Conservation (phyloP, 2,329 filamentous ascomycete species). For the Phoma herbarum region DNA sequence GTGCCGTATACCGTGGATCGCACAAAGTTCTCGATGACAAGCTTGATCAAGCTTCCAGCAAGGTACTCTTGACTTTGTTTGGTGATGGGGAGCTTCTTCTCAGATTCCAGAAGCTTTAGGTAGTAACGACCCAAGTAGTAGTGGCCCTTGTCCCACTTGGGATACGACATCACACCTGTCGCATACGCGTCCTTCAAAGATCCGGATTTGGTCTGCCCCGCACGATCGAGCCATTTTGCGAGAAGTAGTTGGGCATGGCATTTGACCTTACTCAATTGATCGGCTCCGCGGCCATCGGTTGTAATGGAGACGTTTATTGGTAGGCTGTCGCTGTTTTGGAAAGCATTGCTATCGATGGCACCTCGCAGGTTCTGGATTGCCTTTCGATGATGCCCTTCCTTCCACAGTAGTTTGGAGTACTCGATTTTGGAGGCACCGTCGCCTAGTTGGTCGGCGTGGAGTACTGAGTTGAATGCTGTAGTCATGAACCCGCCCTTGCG, state of each 20-base stretch:
- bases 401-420: conserved; percentile 91
- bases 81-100: conserved; percentile 76
- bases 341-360: conserved; percentile 83
- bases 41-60: conserved; percentile 82
- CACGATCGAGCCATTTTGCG: conserved; percentile 94
- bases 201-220: conserved; percentile 89
- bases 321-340: conserved; percentile 61
- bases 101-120: conserved; percentile 92
- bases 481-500: conserved; percentile 84
- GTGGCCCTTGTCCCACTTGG: conserved; percentile 93
- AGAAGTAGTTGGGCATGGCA: conserved; percentile 85
- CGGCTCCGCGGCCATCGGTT: conserved; percentile 50
- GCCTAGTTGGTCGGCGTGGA: conserved; percentile 84
- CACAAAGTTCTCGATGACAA: conserved; percentile 93
- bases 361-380: conserved; percentile 91
- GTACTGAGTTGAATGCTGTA: conserved; percentile 91
- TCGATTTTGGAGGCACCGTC: conserved; percentile 92
- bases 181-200: conserved; percentile 78
- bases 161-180: conserved; percentile 73
- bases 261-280: conserved; percentile 66
- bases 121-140: conserved; percentile 98
- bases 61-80: conserved; percentile 70
- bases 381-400: conserved; percentile 90
- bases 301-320: conserved; percentile 49
- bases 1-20: conserved; percentile 87